These are phyloP conservation scores for Tetragonia tetragonoides DNA, from an alignment of 148 eudicot species.

Conservation along the genomic window DNA sequence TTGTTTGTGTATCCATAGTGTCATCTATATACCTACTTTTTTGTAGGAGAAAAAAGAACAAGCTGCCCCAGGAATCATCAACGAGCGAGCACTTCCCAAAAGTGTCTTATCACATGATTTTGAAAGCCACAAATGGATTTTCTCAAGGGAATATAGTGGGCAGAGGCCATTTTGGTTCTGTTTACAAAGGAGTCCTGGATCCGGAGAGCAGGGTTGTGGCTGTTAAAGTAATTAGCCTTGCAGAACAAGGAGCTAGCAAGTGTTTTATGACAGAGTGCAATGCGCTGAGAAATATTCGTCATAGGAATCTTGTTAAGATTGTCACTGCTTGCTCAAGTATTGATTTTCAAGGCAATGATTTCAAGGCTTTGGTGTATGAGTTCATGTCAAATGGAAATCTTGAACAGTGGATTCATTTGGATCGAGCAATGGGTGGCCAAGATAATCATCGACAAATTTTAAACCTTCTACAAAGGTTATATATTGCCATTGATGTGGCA, in stretches of 20 bases:
- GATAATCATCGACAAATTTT: neutral
- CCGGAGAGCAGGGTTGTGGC: constrained; percentile 10
- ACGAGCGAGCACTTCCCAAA: neutral
- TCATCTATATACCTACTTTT: neutral
- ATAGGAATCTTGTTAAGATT: constrained; percentile 26
- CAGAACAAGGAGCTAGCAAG: constrained; percentile 20
- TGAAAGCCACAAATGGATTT: constrained; percentile 24
- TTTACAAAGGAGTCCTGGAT: constrained; percentile 21
- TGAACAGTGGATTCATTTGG: constrained; percentile 23
- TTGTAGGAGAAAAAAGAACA: neutral
- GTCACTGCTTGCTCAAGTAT: constrained; percentile 32
- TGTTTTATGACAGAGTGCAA: constrained; percentile 33
- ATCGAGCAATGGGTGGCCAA: neutral
- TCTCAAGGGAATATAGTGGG: constrained; percentile 22
- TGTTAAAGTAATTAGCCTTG: constrained; percentile 26
- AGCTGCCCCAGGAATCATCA: neutral
- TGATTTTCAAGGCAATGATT: constrained; percentile 26
- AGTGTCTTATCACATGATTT: constrained; percentile 25
- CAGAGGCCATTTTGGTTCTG: constrained; percentile 20
- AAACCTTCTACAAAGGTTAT: constrained; percentile 21
- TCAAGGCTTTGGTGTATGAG: constrained; percentile 35
- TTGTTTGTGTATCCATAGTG: neutral
- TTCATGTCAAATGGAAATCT: constrained; percentile 35
- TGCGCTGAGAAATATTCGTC: constrained; percentile 29
- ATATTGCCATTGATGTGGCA: constrained; percentile 28